phyloP scores from a whole-genome alignment of 129 eudicot species.

The Flaveria brownii region DNA sequence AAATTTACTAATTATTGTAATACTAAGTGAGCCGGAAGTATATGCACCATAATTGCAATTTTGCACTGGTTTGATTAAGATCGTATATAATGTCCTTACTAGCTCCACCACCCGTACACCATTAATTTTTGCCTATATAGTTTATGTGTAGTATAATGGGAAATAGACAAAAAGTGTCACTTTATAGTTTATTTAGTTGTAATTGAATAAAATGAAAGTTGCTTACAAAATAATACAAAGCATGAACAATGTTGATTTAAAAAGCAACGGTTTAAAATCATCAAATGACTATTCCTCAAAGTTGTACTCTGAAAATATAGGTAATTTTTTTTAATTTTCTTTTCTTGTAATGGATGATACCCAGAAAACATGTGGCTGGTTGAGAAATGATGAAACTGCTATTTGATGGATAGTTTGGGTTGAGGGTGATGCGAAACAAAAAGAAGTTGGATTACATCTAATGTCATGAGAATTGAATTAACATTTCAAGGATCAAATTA shows the following conservation, averaged over 20 bases:
- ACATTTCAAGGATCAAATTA: too few relatives aligned
- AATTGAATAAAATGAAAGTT: neutral
- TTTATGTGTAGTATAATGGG: neutral
- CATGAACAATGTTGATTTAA: too few relatives aligned
- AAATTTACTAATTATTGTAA: neutral
- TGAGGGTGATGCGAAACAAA: neutral
- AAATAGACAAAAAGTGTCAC: neutral
- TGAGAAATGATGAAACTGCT: neutral
- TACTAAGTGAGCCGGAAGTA: neutral
- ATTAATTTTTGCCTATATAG: constrained; percentile 4
- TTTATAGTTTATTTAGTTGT: too few relatives aligned
- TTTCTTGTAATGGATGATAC: too few relatives aligned
- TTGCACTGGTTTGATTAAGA: constrained; percentile 15
- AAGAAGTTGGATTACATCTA: too few relatives aligned
- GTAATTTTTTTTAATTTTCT: too few relatives aligned
- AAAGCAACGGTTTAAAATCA: too few relatives aligned
- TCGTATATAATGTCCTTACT: constrained; percentile 21
- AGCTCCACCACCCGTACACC: constrained; percentile 18
- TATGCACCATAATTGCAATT: constrained; percentile 9
- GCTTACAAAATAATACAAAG: too few relatives aligned
- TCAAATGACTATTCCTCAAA: too few relatives aligned
- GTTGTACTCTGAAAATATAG: too few relatives aligned
- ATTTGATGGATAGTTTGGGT: neutral
- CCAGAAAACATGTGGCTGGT: neutral
- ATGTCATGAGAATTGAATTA: too few relatives aligned